Conservation (phyloP, 345 rosid genomes). For the Gynandropsis gynandra region DNA sequence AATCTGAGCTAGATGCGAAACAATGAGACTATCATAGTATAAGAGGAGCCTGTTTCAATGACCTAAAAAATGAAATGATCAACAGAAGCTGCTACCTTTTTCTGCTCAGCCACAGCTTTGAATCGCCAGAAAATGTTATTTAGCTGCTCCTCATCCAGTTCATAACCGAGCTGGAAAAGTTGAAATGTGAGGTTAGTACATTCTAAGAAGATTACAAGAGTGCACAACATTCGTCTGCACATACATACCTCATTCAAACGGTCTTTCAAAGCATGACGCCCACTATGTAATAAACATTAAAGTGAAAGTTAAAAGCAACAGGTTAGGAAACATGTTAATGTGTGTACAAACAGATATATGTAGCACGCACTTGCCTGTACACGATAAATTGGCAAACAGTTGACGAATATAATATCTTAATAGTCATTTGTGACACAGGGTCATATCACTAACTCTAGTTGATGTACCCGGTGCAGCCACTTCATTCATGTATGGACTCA, state of each 20-base stretch:
- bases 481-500: too few relatives aligned
- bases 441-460: too few relatives aligned
- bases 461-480: too few relatives aligned
- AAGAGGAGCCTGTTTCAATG: too few relatives aligned
- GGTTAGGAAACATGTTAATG: neutral
- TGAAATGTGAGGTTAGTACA: constrained; percentile 12
- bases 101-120: constrained; percentile 77
- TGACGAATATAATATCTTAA: neutral
- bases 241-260: constrained; percentile 54
- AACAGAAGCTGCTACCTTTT: constrained; percentile 42
- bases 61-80: too few relatives aligned
- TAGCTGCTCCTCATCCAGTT: constrained; percentile 57
- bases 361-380: neutral
- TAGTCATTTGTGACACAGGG: too few relatives aligned
- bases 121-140: constrained; percentile 66
- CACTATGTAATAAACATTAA: constrained; percentile 36
- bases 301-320: constrained; percentile 8
- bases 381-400: neutral
- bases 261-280: constrained; percentile 76
- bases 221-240: neutral
- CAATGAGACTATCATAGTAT: too few relatives aligned
- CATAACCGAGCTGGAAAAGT: constrained; percentile 63
- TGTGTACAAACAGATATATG: neutral
- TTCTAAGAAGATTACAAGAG: constrained; percentile 4
- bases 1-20: too few relatives aligned